Percentiles rank a stretch among this genome's conserved stretches.
These are phyloP conservation scores for Penicillium paneum DNA, from an alignment of 2,329 filamentous ascomycete genomes.

Conservation along the genomic window DNA sequence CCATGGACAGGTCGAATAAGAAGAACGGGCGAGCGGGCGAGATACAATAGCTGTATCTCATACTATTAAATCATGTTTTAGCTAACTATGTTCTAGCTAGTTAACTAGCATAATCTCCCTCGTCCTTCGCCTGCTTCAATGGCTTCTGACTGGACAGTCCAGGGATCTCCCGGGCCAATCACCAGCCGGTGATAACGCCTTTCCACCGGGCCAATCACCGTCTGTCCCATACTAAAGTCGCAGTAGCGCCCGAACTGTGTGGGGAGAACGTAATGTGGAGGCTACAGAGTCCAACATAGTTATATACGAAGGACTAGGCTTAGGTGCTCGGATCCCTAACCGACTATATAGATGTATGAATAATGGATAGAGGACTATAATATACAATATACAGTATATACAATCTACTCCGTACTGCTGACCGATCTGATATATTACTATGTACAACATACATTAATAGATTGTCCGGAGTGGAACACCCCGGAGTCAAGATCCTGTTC, in stretches of 20 bases:
- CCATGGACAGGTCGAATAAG: too few species aligned
- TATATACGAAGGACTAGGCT: too few species aligned
- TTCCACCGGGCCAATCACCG: constrained; percentile 23
- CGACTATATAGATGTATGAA: too few species aligned
- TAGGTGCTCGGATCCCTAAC: too few species aligned
- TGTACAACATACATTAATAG: background rate
- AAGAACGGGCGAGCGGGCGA: too few species aligned
- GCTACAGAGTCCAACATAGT: too few species aligned
- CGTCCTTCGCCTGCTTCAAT: background rate
- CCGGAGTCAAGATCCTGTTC: constrained; percentile 12
- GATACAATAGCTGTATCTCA: too few species aligned
- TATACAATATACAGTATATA: too few species aligned
- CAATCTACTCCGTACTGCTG: background rate
- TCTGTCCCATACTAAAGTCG: constrained; percentile 4
- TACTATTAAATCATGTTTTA: too few species aligned
- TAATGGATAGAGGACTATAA: too few species aligned
- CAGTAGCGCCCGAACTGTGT: constrained; percentile 21
- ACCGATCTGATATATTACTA: background rate
- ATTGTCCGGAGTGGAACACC: constrained; percentile 5
- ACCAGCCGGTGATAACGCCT: constrained; percentile 22
- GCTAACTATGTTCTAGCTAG: too few species aligned
- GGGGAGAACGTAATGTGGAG: constrained; percentile 5
- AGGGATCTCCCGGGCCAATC: constrained; percentile 21
- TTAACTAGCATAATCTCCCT: too few species aligned
- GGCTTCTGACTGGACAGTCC: background rate